A percentile compares a stretch with the other conserved stretches of the same genome.
These are phyloP conservation scores for Cicer chorassanicum DNA, from an alignment of 306 rosid species.

Conservation along the genomic window DNA sequence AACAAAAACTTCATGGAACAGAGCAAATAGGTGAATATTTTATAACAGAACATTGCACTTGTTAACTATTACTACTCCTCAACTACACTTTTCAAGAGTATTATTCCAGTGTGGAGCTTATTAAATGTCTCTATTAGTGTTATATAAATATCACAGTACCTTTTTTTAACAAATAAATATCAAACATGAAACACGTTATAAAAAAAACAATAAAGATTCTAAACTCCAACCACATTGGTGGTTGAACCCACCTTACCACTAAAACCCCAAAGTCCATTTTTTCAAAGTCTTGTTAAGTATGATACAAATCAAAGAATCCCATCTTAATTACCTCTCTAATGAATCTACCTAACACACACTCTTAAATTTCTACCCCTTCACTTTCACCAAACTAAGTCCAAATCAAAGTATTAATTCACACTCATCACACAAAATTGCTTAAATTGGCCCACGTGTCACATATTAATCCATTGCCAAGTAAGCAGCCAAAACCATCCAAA, in stretches of 20 bases:
- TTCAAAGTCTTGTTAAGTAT: conserved; percentile 42
- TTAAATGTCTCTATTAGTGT: not conserved
- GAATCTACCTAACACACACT: conserved; percentile 52
- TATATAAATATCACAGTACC: not conserved
- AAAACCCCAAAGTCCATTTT: not conserved
- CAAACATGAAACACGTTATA: conserved; percentile 22
- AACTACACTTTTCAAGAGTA: not conserved
- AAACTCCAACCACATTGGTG: conserved; percentile 63
- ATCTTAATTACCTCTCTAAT: conserved; percentile 36
- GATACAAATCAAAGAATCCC: conserved; percentile 57
- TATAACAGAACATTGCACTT: conserved; percentile 21
- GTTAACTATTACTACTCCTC: conserved; percentile 32
- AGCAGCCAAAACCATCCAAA: conserved; percentile 50
- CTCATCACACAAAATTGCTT: conserved; percentile 28
- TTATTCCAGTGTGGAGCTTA: conserved; percentile 10
- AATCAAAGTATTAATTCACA: conserved; percentile 29
- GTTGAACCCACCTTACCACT: conserved; percentile 60
- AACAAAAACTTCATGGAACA: conserved; percentile 11
- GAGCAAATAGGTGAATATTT: not conserved
- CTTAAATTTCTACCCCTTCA: conserved; percentile 24
- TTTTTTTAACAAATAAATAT: not conserved
- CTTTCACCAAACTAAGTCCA: conserved; percentile 42
- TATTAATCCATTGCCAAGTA: conserved; percentile 32
- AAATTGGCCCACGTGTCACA: conserved; percentile 45
- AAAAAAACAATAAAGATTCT: conserved; percentile 41